Evolutionary conservation across 225 moss, liverwort and hornwort species (phyloP), one percentile per base, ranked within the genome.

Genomic region (Polytrichum formosum): DNA sequence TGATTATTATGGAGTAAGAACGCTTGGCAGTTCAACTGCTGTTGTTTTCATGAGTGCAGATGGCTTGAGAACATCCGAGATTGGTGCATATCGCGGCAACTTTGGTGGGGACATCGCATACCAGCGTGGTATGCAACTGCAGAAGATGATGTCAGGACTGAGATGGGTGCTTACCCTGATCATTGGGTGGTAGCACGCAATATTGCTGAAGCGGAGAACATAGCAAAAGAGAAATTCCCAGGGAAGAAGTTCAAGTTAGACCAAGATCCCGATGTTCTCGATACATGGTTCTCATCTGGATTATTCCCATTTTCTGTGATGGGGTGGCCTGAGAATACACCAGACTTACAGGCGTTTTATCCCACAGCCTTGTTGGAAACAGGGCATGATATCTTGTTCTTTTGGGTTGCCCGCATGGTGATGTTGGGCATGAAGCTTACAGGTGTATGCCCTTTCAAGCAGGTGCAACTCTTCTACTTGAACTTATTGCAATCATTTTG

Each of bases 31-130:
- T 37, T 37, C 13, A 13, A 37, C 10, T 10, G 37, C 37, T 46
- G 46, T 16, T 46, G 46, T 46, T 46, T 46, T 46, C 16, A 46
- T 46, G 46, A 31, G 26, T 60, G 62, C 74, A 92, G 92, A 78
- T 95, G 92, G 95, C 85, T 95, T 62, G 91, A 93, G 74, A 96
- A 93, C 61, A 90, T 90, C 70, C 82, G 89, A 64, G 89, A 90
- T 76, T 94, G 91, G 94, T 97, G 96, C 69, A 90, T 97, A 63
- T 97, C 94, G 61, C 85, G 96, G 78, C 96, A 97, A 79, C 90
- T 97, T 53, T 97, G 94, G 96, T 97, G 96, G 93, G 93, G 96
- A 67, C 96, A 97, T 79, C 94, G 89, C 68, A 80, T 97, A 21
- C 91, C 94, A 61, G 96, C 96, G 55, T 97, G 92, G 90, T 97